These are phyloP conservation scores for Trametes coccinea DNA, from an alignment of 768 basidiomycete species.

Conservation along the genomic window DNA sequence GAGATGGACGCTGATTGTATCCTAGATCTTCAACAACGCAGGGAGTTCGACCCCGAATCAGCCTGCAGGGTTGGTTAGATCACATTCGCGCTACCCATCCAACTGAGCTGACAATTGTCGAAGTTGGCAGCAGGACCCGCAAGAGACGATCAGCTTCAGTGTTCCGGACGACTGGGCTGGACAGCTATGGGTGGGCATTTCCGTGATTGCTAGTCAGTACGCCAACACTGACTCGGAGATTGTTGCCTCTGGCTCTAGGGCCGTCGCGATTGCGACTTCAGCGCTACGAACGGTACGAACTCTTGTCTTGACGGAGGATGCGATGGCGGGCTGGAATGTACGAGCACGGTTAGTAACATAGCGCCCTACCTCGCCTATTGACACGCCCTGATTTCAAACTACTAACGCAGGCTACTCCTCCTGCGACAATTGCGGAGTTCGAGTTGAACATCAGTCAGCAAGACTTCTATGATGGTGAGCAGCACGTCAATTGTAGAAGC, in stretches of 20 bases:
- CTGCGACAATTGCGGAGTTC: conserved; percentile 38
- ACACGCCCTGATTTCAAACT: too few species aligned
- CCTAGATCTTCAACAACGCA: conserved; percentile 35
- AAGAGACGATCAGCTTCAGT: conserved; percentile 30
- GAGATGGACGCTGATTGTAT: too few species aligned
- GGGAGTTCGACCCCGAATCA: conserved; percentile 31
- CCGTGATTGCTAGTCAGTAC: background rate
- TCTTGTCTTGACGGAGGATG: conserved; percentile 40
- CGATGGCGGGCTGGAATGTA: conserved; percentile 41
- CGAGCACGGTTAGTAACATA: conserved; percentile 35
- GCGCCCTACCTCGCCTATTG: too few species aligned
- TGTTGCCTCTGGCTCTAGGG: conserved; percentile 23
- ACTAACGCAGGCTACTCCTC: conserved; percentile 33
- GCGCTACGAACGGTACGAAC: conserved; percentile 23
- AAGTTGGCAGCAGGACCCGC: conserved; percentile 31
- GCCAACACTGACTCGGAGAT: background rate
- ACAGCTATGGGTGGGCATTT: conserved; percentile 37
- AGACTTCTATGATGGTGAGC: conserved; percentile 38
- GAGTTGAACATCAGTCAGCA: conserved; percentile 29
- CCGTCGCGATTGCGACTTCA: conserved; percentile 42
- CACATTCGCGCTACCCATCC: background rate
- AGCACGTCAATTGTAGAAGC: background rate
- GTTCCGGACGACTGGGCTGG: conserved; percentile 45
- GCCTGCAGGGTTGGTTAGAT: conserved; percentile 35
- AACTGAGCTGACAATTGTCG: background rate